Evolutionary conservation across 148 eudicot species (phyloP).

Genomic region (Chenopodium quinoa): DNA sequence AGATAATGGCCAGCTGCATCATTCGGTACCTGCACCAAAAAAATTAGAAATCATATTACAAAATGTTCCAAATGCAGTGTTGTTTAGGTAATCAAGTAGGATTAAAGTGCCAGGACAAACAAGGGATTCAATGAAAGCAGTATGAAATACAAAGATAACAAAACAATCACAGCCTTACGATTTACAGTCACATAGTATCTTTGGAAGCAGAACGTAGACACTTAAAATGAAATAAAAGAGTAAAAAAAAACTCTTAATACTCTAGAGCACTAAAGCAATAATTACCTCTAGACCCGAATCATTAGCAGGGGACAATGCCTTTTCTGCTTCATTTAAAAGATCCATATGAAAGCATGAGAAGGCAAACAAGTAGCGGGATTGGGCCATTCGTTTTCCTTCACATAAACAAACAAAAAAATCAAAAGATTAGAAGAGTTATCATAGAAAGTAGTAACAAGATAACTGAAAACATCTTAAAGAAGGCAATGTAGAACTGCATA

Average conservation of each 20-base stretch:
- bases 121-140: background rate
- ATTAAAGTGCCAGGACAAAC: background rate
- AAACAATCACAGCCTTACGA: background rate
- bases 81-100: background rate
- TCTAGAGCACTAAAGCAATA: background rate
- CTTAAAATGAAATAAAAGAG: background rate
- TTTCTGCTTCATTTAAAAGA: slow-evolving; percentile 85
- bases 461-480: background rate
- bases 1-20: slow-evolving; percentile 99
- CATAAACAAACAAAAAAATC: slow-evolving; percentile 21
- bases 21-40: slow-evolving; percentile 63
- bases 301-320: slow-evolving; percentile 65
- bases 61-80: background rate
- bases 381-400: slow-evolving; percentile 83
- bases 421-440: slow-evolving; percentile 3
- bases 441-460: background rate
- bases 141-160: background rate
- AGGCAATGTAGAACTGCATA: background rate
- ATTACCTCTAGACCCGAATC: slow-evolving; percentile 83
- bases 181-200: background rate
- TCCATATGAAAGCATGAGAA: slow-evolving; percentile 93
- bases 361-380: slow-evolving; percentile 97
- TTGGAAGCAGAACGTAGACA: background rate
- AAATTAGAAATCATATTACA: slow-evolving; percentile 1
- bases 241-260: background rate